A percentile compares a stretch with the other conserved stretches of the same genome.
These are phyloP conservation scores for Trametes pubescens DNA, from an alignment of 1,284 basidiomycete genomes.

Conservation along the genomic window DNA sequence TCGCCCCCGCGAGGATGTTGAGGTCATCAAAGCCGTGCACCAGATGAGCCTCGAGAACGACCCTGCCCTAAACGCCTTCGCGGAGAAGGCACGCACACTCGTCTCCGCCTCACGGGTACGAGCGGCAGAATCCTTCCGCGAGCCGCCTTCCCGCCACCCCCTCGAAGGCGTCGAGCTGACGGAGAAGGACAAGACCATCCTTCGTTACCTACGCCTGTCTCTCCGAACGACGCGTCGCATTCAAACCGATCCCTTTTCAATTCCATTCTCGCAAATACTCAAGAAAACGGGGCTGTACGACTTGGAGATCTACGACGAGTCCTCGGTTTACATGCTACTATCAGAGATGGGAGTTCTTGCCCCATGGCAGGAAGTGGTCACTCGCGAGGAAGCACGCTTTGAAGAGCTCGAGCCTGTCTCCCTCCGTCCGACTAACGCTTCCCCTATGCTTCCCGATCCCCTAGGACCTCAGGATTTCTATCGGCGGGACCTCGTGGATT, in stretches of 20 bases:
- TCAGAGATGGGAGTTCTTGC: constrained; percentile 74
- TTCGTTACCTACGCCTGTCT: constrained; percentile 72
- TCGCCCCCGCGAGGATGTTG: constrained; percentile 69
- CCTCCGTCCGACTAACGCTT: constrained; percentile 23
- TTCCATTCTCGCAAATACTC: constrained; percentile 65
- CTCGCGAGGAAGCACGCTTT: constrained; percentile 36
- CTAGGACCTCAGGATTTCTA: constrained; percentile 69
- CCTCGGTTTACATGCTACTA: constrained; percentile 50
- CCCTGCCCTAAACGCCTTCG: constrained; percentile 62
- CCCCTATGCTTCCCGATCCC: constrained; percentile 30
- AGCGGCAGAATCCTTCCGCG: constrained; percentile 41
- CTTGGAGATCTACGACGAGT: constrained; percentile 43
- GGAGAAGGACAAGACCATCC: constrained; percentile 65
- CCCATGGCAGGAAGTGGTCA: constrained; percentile 75
- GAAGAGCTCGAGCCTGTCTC: not conserved
- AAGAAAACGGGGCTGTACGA: constrained; percentile 59
- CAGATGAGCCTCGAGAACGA: constrained; percentile 57
- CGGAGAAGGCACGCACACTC: constrained; percentile 59
- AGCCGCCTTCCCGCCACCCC: constrained; percentile 46
- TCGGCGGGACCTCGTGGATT: constrained; percentile 63
- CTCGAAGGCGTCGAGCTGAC: constrained; percentile 48
- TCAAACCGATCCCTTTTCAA: constrained; percentile 71
- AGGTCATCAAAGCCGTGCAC: constrained; percentile 61
- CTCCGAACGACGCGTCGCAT: constrained; percentile 64
- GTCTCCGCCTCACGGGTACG: constrained; percentile 47